Percentiles rank a stretch among this genome's conserved stretches.
These are phyloP conservation scores for Pyrrhoderma lamaoense DNA, from an alignment of 1,284 basidiomycete genomes.

Conservation along the genomic window DNA sequence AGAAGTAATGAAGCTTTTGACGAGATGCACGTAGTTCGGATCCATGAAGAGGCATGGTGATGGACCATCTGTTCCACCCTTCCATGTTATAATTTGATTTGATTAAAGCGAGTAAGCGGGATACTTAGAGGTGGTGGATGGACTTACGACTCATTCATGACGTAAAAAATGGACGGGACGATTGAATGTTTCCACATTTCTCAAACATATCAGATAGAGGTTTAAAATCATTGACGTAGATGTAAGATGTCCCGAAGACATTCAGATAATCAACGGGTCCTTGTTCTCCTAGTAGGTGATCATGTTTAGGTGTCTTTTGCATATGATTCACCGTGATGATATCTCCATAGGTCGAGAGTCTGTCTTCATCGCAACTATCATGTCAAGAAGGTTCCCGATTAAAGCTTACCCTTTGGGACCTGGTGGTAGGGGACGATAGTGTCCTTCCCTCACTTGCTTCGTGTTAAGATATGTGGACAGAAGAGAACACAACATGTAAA, in stretches of 20 bases:
- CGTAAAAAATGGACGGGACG: constrained; percentile 33
- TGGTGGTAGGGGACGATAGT: constrained; percentile 18
- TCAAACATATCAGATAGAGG: constrained; percentile 40
- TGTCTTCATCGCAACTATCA: constrained; percentile 5
- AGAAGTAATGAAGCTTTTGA: constrained; percentile 22
- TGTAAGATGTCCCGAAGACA: constrained; percentile 35
- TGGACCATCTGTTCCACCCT: constrained; percentile 10
- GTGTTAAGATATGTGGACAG: no score
- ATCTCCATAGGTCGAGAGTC: constrained; percentile 15
- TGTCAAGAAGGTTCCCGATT: constrained; percentile 16
- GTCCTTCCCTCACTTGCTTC: no score
- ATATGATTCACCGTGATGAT: not conserved
- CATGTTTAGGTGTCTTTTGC: not conserved
- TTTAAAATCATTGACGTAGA: constrained; percentile 36
- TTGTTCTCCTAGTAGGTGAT: no score
- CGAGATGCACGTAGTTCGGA: constrained; percentile 22
- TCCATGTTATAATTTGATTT: not conserved
- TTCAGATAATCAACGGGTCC: constrained; percentile 25
- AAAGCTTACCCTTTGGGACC: constrained; percentile 15
- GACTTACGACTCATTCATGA: constrained; percentile 1
- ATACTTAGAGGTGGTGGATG: no score
- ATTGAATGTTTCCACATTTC: constrained; percentile 40
- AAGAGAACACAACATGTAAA: no score
- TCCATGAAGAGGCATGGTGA: constrained; percentile 21
- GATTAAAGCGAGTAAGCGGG: no score